Base-by-base conservation (phyloP, 2,329 filamentous ascomycete species). In the Arachnomyces sp. region DNA sequence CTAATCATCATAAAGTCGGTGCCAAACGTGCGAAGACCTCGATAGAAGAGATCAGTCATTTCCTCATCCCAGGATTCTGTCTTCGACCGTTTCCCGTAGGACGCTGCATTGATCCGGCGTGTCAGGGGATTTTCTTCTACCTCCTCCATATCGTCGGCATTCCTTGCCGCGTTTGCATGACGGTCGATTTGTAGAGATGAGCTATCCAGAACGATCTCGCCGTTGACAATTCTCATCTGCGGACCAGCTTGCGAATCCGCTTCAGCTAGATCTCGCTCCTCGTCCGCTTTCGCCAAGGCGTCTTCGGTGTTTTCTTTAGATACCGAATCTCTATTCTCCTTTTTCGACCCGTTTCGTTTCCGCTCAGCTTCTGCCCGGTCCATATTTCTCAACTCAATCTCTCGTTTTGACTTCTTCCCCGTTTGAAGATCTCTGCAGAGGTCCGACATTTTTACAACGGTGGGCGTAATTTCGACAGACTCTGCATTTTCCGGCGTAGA, bases 1-100 rank as follows among this genome's bases (percentile, higher is more conserved):
- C 70, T 74, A 48, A 82, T 78, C 59, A 80, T 75, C 59, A 72
- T 70, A 49, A 82, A 82, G 52, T 82, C 78, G 0, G 77, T 82
- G 28, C 78, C 78, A 50, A 80, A 82, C 65, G 76, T 77, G 14
- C 69, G 66, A 11, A 82, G 62, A 1, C 75, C 77, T 34, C 78
- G 67, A 54, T 81, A 82, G 54, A 82, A 82, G 8, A 72, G 53
- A 31, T 80, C 73, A 0, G 78, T 82, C 46, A 71, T 61, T 11
- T 77, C 71, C 38, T 72, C 68, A 36, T 69, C 71, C 78, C 78
- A 82, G 1, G 65, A 63, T 44, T 73, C 69, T 7, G 62, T 65
- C 46, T 75, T 75, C 55, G 72, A 62, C 51, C 71, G 59, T 60
- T 60, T 71, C 44, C 59, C 72, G 55, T 62, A 71, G 42, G 65